Percentiles rank a stretch among this genome's conserved stretches.
Evolutionary conservation across 768 basidiomycete genomes (phyloP).

Genomic region (Mrakia blollopis): DNA sequence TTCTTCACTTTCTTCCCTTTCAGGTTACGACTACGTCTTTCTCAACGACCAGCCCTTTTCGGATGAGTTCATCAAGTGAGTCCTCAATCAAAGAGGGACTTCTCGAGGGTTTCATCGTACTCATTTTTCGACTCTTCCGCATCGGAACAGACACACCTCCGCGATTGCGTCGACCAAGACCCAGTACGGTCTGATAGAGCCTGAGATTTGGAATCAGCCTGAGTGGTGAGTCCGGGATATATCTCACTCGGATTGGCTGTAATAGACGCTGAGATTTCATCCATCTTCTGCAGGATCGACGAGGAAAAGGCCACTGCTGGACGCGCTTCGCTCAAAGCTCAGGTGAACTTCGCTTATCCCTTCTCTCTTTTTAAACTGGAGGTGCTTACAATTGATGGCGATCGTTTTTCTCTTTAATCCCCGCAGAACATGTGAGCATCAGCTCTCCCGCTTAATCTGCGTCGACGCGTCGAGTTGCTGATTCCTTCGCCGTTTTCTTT

Average conservation of each 20-base stretch:
- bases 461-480: not conserved
- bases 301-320: constrained; percentile 59
- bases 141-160: constrained; percentile 41
- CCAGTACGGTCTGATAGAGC: constrained; percentile 59
- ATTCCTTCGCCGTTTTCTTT: not conserved
- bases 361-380: not conserved
- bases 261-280: not conserved
- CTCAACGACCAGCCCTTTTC: constrained; percentile 1
- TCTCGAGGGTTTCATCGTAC: no score
- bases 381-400: not conserved
- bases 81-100: not conserved
- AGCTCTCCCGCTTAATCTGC: no score
- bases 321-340: constrained; percentile 55
- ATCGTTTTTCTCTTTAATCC: constrained; percentile 33
- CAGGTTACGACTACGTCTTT: constrained; percentile 9
- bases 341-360: not conserved
- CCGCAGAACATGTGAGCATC: constrained; percentile 44
- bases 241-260: not conserved
- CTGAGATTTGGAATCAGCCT: constrained; percentile 69
- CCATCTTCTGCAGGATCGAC: constrained; percentile 58
- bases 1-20: not conserved
- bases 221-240: constrained; percentile 44
- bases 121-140: not conserved
- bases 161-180: constrained; percentile 59
- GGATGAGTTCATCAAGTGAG: constrained; percentile 5